phyloP scores from a whole-genome alignment of 345 rosid species.

The Eutrema heterophyllum region DNA sequence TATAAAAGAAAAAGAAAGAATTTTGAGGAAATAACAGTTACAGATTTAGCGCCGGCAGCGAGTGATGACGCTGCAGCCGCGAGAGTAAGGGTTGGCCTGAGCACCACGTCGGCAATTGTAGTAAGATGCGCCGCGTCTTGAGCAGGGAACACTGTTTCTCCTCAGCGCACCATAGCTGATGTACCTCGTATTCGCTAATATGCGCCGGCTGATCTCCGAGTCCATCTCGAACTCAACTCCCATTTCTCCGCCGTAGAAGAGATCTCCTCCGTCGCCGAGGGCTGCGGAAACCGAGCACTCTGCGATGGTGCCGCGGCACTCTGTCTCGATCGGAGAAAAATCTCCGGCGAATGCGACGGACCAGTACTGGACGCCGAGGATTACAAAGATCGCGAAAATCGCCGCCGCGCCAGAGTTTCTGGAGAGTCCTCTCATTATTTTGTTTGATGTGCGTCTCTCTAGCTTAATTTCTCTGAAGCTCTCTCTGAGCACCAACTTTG shows the following conservation, averaged over 20 bases:
- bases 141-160: conserved; percentile 80
- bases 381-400: conserved; percentile 29
- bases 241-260: conserved; percentile 33
- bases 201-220: conserved; percentile 77
- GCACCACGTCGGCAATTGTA: conserved; percentile 75
- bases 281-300: conserved; percentile 45
- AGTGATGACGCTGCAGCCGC: conserved; percentile 76
- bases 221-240: conserved; percentile 60
- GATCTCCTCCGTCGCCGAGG: conserved; percentile 10
- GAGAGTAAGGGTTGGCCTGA: conserved; percentile 76
- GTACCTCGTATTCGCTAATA: conserved; percentile 53
- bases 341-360: conserved; percentile 31
- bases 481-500: conserved; percentile 3
- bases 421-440: conserved; percentile 21
- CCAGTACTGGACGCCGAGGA: conserved; percentile 43
- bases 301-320: conserved; percentile 61
- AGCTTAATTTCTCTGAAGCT: not conserved
- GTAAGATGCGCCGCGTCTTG: conserved; percentile 86
- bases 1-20: conserved; percentile 5
- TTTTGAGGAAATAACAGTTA: not conserved
- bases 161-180: conserved; percentile 91
- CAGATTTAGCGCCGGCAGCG: conserved; percentile 58
- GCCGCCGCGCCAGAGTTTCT: conserved; percentile 21
- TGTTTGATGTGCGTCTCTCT: not conserved
- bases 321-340: conserved; percentile 41